Base-by-base conservation (phyloP, 2,329 filamentous ascomycete genomes). In the Paraconiothyrium sp. region DNA sequence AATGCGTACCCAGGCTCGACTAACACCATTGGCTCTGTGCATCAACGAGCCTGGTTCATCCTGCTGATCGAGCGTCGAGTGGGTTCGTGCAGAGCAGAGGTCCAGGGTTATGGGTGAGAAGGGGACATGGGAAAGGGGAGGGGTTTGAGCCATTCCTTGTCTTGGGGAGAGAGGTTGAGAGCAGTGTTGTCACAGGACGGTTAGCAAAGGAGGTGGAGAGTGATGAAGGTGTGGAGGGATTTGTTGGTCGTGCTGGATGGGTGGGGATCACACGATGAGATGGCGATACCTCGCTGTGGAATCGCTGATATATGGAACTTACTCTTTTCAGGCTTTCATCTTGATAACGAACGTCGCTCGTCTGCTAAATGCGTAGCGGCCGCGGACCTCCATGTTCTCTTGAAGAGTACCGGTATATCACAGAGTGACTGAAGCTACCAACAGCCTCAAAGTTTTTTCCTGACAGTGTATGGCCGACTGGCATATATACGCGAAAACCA, bases 21-120 rank as follows among this genome's bases (percentile, higher is more conserved):
- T 1, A 92, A 92, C 68, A 85, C 83, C 2, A 88, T 92, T 44
- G 87, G 85, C 6, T 91, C 89, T 41, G 80, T 92, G 4, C 85
- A 92, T 67, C 89, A 92, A 73, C 83, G 89, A 5, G 81, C 83
- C 46, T 92, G 89, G 90, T 90, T 86, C 61, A 69, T 91, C 20
- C 85, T 85, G 11, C 79, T 1, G 90, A 92, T 69, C 81, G 87
- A 13, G 73, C 71, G 30, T 84, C 82, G 4, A 88, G 85, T 54
- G 89, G 89, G 4, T 90, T 92, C 58, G 73, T 75, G 16, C 78
- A 77, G 69, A 73, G 71, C 11, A 59, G 55, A 27, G 54, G 37
- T 11, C 57, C 64, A 34, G 64, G 58, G n/a, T 60, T 9, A 30
- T 69, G 64, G 68, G 22, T 54, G 5, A 49, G 54, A 22, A 46